These are phyloP conservation scores for Fusarium torreyae DNA, from an alignment of 2,329 filamentous ascomycete genomes.

Conservation along the genomic window DNA sequence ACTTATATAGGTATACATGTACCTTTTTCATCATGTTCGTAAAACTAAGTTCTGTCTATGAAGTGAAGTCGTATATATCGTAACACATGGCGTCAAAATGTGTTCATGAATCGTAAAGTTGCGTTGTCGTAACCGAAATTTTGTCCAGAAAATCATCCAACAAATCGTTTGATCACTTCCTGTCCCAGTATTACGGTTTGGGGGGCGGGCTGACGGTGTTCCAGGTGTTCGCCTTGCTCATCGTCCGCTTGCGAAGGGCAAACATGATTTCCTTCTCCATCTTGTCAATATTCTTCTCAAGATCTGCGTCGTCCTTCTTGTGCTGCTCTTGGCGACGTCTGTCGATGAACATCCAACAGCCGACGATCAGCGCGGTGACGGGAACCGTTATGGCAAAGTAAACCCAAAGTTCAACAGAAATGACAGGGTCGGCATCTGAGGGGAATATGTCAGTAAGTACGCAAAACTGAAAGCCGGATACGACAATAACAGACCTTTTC, in stretches of 20 bases:
- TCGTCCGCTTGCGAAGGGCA: constrained; percentile 69
- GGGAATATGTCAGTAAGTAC: constrained; percentile 6
- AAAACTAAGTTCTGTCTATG: constrained; percentile 19
- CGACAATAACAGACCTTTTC: constrained; percentile 55
- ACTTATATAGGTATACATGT: constrained; percentile 19
- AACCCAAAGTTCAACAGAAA: constrained; percentile 71
- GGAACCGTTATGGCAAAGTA: constrained; percentile 75
- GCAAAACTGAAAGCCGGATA: not conserved
- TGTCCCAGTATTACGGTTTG: constrained; percentile 31
- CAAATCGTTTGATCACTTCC: not conserved
- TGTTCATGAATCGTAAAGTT: constrained; percentile 39
- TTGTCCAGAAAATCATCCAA: constrained; percentile 2
- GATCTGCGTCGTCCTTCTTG: constrained; percentile 64
- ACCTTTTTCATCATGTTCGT: constrained; percentile 20
- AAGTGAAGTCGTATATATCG: constrained; percentile 30
- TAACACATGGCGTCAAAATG: constrained; percentile 22
- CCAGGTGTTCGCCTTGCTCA: constrained; percentile 71
- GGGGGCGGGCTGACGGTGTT: constrained; percentile 57
- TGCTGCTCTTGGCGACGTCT: constrained; percentile 64
- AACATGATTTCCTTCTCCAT: constrained; percentile 73
- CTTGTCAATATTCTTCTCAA: constrained; percentile 68
- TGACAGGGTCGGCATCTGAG: constrained; percentile 56
- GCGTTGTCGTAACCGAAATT: constrained; percentile 11
- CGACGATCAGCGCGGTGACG: constrained; percentile 69
- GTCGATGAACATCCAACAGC: constrained; percentile 70